phyloP scores from a whole-genome alignment of 768 basidiomycete genomes.

The Suillus clintonianus region DNA sequence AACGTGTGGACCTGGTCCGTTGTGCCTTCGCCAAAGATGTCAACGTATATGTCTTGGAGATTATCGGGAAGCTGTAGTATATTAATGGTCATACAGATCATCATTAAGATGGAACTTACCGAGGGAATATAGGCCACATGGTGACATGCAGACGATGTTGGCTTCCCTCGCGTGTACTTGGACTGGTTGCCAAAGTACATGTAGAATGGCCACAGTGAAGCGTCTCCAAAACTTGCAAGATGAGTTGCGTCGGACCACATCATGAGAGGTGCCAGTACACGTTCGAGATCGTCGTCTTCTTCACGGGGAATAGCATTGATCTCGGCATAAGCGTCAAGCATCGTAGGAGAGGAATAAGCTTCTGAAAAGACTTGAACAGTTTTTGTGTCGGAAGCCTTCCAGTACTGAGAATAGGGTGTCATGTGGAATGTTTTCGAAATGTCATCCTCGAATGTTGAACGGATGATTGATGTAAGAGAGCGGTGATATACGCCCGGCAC shows the following conservation, averaged over 20 bases:
- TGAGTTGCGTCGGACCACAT: conserved; percentile 27
- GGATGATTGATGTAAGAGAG: conserved; percentile 24
- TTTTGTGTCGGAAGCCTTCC: conserved; percentile 16
- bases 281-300: conserved; percentile 12
- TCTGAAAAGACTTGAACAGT: conserved; percentile 2
- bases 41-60: not conserved
- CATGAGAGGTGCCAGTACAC: conserved; percentile 18
- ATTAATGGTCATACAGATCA: too few relatives aligned
- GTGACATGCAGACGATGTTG: too few relatives aligned
- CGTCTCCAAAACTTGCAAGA: conserved; percentile 18
- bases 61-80: too few relatives aligned
- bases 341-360: not conserved
- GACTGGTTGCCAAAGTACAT: conserved; percentile 12
- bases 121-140: too few relatives aligned
- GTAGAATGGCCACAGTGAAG: conserved; percentile 18
- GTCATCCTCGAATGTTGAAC: conserved; percentile 17
- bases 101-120: too few relatives aligned
- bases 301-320: conserved; percentile 10
- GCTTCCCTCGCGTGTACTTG: too few relatives aligned
- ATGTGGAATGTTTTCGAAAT: conserved; percentile 21
- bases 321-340: conserved; percentile 2
- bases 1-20: conserved; percentile 6
- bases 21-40: not conserved
- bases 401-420: conserved; percentile 24
- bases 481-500: conserved; percentile 32